Percentiles rank a stretch among this genome's conserved stretches.
phyloP scores from a whole-genome alignment of 208 protist species.

The Leishmania amazonensis region DNA sequence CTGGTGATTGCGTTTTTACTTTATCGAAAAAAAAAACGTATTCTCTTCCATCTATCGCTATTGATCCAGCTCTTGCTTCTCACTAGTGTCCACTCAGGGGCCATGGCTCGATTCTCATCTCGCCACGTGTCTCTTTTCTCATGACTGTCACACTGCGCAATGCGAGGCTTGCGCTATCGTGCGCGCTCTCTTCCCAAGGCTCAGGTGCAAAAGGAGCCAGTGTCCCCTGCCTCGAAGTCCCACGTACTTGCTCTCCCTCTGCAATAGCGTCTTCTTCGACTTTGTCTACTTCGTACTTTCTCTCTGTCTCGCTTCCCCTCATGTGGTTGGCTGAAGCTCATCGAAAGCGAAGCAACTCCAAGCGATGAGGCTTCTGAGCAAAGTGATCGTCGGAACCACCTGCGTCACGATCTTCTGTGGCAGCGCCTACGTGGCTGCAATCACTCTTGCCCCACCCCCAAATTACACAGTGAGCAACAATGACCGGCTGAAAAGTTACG shows the following conservation, averaged over 20 bases:
- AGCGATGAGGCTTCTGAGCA: conserved; percentile 42
- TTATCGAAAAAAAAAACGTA: background rate
- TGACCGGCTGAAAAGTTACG: conserved; percentile 73
- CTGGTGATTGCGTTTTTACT: background rate
- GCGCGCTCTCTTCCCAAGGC: background rate
- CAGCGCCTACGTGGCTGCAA: conserved; percentile 64
- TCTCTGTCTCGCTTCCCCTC: conserved; percentile 5
- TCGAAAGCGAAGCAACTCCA: background rate
- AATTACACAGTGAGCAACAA: conserved; percentile 78
- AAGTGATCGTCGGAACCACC: conserved; percentile 54
- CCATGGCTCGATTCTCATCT: background rate
- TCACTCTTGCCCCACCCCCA: conserved; percentile 67
- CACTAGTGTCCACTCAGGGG: background rate
- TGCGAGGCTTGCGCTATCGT: background rate
- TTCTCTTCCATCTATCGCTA: background rate
- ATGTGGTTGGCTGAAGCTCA: background rate
- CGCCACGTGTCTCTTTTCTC: background rate
- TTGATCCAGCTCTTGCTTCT: background rate
- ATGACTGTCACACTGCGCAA: background rate
- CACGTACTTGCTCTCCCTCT: background rate
- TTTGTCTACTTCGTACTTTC: background rate
- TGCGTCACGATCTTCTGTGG: conserved; percentile 71
- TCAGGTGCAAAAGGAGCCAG: background rate
- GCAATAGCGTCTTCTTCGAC: background rate
- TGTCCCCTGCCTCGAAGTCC: background rate